Conservation (phyloP, 164 flowering plant species). For the Kalanchoe fedtschenkoi region DNA sequence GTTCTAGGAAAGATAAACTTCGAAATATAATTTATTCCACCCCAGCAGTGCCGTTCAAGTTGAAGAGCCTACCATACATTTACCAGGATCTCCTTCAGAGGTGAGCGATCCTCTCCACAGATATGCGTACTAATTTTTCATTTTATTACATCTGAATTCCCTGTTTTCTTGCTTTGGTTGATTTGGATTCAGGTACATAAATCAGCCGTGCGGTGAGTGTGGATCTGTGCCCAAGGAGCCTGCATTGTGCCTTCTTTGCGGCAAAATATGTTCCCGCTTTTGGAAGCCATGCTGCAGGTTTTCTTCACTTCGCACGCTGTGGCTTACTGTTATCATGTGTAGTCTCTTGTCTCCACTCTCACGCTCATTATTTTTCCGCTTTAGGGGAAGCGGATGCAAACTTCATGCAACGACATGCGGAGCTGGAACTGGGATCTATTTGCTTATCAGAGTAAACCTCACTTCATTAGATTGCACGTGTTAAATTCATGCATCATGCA, state of each 20-base stretch:
- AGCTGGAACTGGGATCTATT: slow-evolving; percentile 81
- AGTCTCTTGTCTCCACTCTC: not conserved
- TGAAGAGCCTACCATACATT: slow-evolving; percentile 68
- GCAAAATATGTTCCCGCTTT: slow-evolving; percentile 65
- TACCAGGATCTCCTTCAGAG: slow-evolving; percentile 91
- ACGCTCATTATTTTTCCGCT: slow-evolving; percentile 4
- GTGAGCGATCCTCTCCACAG: slow-evolving; percentile 20
- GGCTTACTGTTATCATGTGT: not conserved
- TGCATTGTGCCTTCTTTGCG: slow-evolving; percentile 83
- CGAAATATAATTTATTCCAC: slow-evolving; percentile 22
- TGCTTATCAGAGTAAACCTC: slow-evolving; percentile 69
- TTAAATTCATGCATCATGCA: not conserved
- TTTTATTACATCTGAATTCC: not conserved
- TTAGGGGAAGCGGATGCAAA: slow-evolving; percentile 59
- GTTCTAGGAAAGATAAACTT: slow-evolving; percentile 18
- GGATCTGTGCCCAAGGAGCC: slow-evolving; percentile 41
- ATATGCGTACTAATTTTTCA: not conserved
- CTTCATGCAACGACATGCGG: slow-evolving; percentile 73
- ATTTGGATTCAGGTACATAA: slow-evolving; percentile 53
- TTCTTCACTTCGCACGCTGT: not conserved
- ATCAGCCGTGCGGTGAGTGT: slow-evolving; percentile 58
- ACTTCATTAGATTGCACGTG: not conserved
- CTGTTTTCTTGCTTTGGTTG: not conserved
- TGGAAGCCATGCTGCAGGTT: slow-evolving; percentile 93
- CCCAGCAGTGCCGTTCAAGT: slow-evolving; percentile 76